Conservation (phyloP, 148 eudicot genomes). For the Suaeda aralocaspica region DNA sequence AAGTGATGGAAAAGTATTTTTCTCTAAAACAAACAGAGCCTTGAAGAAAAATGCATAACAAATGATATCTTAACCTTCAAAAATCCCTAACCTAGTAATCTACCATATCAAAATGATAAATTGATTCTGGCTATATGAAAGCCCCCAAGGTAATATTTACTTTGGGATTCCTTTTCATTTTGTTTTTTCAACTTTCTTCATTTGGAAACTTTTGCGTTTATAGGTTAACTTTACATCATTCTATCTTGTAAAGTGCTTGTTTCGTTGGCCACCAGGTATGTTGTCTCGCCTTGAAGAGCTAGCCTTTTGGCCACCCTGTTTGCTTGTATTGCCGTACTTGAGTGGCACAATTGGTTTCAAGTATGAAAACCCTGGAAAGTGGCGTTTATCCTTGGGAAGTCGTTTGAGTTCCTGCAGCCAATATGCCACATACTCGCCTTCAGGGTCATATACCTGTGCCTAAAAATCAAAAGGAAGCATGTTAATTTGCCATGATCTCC, state of each 20-base stretch:
- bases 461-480: slow-evolving; percentile 19
- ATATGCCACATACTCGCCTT: slow-evolving; percentile 76
- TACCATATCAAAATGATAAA: too few species aligned
- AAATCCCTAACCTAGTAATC: too few species aligned
- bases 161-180: background rate
- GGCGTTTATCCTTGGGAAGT: slow-evolving; percentile 68
- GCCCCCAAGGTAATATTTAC: too few species aligned
- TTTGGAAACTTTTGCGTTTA: background rate
- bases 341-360: slow-evolving; percentile 61
- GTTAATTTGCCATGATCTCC: background rate
- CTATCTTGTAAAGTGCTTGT: slow-evolving; percentile 7
- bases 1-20: too few species aligned
- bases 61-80: too few species aligned
- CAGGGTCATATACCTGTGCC: slow-evolving; percentile 84
- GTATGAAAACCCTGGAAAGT: slow-evolving; percentile 68
- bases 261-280: slow-evolving; percentile 9
- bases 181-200: background rate
- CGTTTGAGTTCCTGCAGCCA: slow-evolving; percentile 74
- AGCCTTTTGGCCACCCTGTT: slow-evolving; percentile 20
- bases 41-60: too few species aligned
- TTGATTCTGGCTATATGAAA: too few species aligned
- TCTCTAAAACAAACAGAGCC: too few species aligned
- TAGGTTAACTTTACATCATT: background rate
- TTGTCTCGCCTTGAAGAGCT: slow-evolving; percentile 8
- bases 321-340: slow-evolving; percentile 39